Conservation (phyloP, 345 rosid species). For the Lepidium didymum region DNA sequence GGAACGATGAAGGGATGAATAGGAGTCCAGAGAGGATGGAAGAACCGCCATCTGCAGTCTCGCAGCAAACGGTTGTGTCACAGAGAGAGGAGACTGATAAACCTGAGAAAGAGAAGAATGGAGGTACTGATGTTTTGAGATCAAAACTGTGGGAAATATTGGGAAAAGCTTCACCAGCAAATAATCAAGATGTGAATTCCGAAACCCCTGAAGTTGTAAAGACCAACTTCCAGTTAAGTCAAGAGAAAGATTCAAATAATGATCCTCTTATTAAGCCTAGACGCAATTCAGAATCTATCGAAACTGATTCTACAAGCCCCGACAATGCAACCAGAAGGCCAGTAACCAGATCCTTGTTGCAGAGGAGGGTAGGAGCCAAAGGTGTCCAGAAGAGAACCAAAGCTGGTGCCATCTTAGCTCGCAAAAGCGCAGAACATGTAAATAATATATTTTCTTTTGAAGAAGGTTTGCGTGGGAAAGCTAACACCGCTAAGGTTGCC, state of each 20-base stretch:
- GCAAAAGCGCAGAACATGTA: conserved; percentile 28
- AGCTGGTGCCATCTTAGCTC: conserved; percentile 29
- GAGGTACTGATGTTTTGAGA: conserved; percentile 58
- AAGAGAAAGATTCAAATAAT: conserved; percentile 19
- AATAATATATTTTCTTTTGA: conserved; percentile 46
- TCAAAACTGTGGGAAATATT: conserved; percentile 73
- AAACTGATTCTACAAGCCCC: conserved; percentile 72
- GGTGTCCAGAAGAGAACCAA: conserved; percentile 27
- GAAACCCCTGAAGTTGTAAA: conserved; percentile 33
- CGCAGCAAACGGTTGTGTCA: conserved; percentile 27
- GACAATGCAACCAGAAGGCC: conserved; percentile 43
- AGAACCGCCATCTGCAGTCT: conserved; percentile 44
- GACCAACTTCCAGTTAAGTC: conserved; percentile 30
- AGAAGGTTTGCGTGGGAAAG: conserved; percentile 37
- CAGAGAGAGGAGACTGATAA: conserved; percentile 31
- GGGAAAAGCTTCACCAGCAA: conserved; percentile 56
- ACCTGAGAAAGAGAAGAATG: conserved; percentile 30
- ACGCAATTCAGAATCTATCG: conserved; percentile 67
- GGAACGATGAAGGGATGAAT: conserved; percentile 29
- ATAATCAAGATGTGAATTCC: conserved; percentile 41
- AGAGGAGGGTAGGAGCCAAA: conserved; percentile 36
- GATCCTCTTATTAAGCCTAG: conserved; percentile 34
- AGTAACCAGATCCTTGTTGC: conserved; percentile 49
- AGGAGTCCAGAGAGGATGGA: conserved; percentile 34
- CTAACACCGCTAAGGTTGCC: conserved; percentile 25